Conservation (phyloP, 1,139 yeast species). For the Yamadazyma trypodendri region DNA sequence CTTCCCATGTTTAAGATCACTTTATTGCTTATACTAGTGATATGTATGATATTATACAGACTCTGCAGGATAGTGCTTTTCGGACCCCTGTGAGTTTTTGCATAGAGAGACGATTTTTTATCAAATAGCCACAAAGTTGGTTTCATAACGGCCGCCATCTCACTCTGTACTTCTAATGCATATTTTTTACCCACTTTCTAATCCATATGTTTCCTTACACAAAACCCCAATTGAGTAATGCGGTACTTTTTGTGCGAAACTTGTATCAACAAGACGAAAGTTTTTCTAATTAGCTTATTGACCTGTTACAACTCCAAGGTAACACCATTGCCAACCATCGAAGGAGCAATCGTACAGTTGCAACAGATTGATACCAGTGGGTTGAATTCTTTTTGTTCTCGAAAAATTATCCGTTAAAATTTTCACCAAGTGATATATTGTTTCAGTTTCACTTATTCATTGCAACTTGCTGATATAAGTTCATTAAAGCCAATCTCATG, state of each 20-base stretch:
- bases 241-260: conserved; percentile 2
- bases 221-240: conserved; percentile 2
- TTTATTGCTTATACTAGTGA: background rate
- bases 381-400: too few relatives aligned
- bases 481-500: conserved; percentile 15
- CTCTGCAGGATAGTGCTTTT: background rate
- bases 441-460: too few relatives aligned
- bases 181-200: too few relatives aligned
- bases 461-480: too few relatives aligned
- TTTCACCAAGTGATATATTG: too few relatives aligned
- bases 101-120: too few relatives aligned
- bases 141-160: too few relatives aligned
- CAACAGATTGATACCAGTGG: too few relatives aligned
- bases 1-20: background rate
- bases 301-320: background rate
- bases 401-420: too few relatives aligned
- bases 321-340: background rate
- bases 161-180: background rate
- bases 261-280: background rate
- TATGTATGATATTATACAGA: background rate
- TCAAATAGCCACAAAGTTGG: too few relatives aligned
- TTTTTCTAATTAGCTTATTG: background rate
- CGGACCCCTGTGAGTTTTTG: too few relatives aligned
- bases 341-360: background rate
- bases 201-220: background rate